Evolutionary conservation across 371 early-diverging fungal species (phyloP), one percentile per base, ranked within the genome.

Genomic region (Actinomortierella wolfii): DNA sequence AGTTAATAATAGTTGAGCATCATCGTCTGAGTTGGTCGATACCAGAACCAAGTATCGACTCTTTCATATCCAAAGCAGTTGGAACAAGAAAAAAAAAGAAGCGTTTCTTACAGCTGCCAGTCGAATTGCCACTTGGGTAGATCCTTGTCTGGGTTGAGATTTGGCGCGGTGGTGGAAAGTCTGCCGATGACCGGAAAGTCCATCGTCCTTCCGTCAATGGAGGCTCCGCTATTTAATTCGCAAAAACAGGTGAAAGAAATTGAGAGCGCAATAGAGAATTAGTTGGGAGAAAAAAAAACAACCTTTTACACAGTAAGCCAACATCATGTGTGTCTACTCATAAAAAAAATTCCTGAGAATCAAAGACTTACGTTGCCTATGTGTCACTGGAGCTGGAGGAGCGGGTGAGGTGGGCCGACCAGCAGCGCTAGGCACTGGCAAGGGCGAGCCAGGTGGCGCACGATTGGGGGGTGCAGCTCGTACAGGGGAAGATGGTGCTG

Each of bases 191-290:
- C 29, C 71, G 56, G 45, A 71, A 71, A 45, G 61, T 71, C 71
- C 71, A 71, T 48, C 66, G 51, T 14, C 71, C 71, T 49, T 71
- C 71, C 17, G 62, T 61, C 54, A 54, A 51, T 55, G 66, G 71
- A 14, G 71, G 71, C 34, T 71, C 66, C 28, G 66, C 57, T 64
- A 44, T 28, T 26, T 28, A 21, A 34, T 39, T 14, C 20, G 21
- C 46, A 9, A 47, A 28, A 9, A 14, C 51, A 25, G 23, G 24
- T 39, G 50, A 26, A 51, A 17, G 11, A 28, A 50, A 26, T 9
- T n/a, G 34, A 11, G 34, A 11, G 34, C 7, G 34, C n/a, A n/a
- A n/a, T n/a, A n/a, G n/a, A n/a, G n/a, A n/a, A n/a, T n/a, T n/a
- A n/a, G n/a, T n/a, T n/a, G n/a, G n/a, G n/a, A n/a, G n/a, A n/a